Evolutionary conservation across 2,329 filamentous ascomycete genomes (phyloP).

Genomic region (Verticillium klebahnii): DNA sequence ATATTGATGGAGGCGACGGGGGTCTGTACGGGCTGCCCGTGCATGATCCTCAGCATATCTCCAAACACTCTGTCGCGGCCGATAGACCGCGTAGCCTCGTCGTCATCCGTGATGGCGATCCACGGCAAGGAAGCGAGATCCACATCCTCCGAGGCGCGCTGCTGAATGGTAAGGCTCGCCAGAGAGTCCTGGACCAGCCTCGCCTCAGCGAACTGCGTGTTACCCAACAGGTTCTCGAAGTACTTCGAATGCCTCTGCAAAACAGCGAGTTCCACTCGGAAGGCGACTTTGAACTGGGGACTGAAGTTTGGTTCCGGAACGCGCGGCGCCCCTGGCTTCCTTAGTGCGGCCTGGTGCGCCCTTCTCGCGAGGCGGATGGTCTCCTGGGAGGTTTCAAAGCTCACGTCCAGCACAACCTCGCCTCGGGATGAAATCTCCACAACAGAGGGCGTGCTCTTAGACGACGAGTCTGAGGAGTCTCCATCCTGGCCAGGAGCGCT

Average conservation of each 20-base stretch:
- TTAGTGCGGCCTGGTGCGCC: slow-evolving; percentile 25
- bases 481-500: slow-evolving; percentile 16
- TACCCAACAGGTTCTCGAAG: slow-evolving; percentile 62
- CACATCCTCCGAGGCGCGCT: slow-evolving; percentile 43
- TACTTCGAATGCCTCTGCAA: slow-evolving; percentile 63
- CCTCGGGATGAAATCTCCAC: slow-evolving; percentile 52
- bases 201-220: slow-evolving; percentile 60
- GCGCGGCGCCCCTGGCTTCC: slow-evolving; percentile 20
- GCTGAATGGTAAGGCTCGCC: slow-evolving; percentile 39
- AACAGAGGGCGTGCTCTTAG: slow-evolving; percentile 26
- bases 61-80: slow-evolving; percentile 58
- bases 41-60: slow-evolving; percentile 64
- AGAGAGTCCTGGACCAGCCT: slow-evolving; percentile 48
- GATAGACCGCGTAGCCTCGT: slow-evolving; percentile 58
- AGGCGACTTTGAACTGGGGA: slow-evolving; percentile 39
- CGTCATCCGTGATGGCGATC: slow-evolving; percentile 62
- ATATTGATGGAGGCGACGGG: slow-evolving; percentile 37
- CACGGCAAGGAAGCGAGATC: slow-evolving; percentile 52
- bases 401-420: slow-evolving; percentile 62
- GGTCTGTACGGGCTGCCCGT: slow-evolving; percentile 43
- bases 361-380: slow-evolving; percentile 42
- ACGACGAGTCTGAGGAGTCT: slow-evolving; percentile 12
- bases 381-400: slow-evolving; percentile 55
- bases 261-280: slow-evolving; percentile 53
- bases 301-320: slow-evolving; percentile 25